phyloP scores from a whole-genome alignment of 805 yeast species.

The Komagataella pastoris region DNA sequence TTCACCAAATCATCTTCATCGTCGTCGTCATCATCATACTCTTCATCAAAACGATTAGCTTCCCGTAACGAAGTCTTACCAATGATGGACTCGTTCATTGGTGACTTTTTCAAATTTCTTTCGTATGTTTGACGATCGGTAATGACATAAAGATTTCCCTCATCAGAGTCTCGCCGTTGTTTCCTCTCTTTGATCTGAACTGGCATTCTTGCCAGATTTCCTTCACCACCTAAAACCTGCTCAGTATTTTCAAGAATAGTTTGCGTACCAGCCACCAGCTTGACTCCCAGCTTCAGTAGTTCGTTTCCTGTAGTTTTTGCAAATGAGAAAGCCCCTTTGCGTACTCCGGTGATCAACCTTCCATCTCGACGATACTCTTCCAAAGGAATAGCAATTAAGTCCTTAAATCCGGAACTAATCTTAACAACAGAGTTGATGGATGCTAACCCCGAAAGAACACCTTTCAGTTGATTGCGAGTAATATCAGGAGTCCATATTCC shows the following conservation, averaged over 20 bases:
- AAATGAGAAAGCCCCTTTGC: slow-evolving; percentile 63
- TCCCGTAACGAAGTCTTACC: not conserved
- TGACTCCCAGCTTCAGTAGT: slow-evolving; percentile 68
- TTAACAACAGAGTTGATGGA: slow-evolving; percentile 69
- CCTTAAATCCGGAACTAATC: slow-evolving; percentile 67
- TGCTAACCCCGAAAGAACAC: slow-evolving; percentile 72
- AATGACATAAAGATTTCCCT: slow-evolving; percentile 3
- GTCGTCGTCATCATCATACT: slow-evolving; percentile 19
- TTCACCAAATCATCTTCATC: not conserved
- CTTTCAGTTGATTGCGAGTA: slow-evolving; percentile 64
- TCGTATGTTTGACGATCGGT: not conserved
- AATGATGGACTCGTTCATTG: not conserved
- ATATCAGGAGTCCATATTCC: slow-evolving; percentile 86
- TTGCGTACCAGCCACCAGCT: slow-evolving; percentile 81
- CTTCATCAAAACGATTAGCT: slow-evolving; percentile 11
- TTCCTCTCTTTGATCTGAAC: not conserved
- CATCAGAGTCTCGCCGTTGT: not conserved
- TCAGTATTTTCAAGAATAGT: slow-evolving; percentile 69
- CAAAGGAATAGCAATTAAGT: slow-evolving; percentile 60
- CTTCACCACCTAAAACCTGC: slow-evolving; percentile 53
- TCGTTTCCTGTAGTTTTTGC: slow-evolving; percentile 73
- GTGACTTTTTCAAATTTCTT: not conserved
- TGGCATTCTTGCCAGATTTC: not conserved
- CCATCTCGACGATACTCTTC: slow-evolving; percentile 68
- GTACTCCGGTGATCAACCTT: slow-evolving; percentile 50